phyloP scores from a whole-genome alignment of 2,329 filamentous ascomycete genomes.

The Fusarium heterosporum region DNA sequence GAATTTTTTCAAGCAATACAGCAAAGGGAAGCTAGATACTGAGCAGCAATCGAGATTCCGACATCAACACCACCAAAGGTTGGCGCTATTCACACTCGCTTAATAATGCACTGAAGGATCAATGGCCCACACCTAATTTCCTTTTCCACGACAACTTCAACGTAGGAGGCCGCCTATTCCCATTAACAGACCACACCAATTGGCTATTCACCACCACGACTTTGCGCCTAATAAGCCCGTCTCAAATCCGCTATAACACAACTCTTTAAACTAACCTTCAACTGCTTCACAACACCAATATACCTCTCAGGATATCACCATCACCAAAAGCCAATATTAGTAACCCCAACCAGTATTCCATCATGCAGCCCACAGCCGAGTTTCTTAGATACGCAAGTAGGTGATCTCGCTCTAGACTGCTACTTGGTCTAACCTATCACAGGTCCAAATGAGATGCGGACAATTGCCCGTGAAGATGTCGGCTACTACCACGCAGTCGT shows the following conservation, averaged over 20 bases:
- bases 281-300: not conserved
- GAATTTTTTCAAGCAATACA: too few species aligned
- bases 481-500: slow-evolving; percentile 43
- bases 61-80: too few species aligned
- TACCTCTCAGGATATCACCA: not conserved
- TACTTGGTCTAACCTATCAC: not conserved
- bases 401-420: not conserved
- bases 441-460: slow-evolving; percentile 44
- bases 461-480: slow-evolving; percentile 38
- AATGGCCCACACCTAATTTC: slow-evolving; percentile 8
- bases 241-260: not conserved
- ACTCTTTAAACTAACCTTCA: not conserved
- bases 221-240: not conserved
- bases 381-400: slow-evolving; percentile 38
- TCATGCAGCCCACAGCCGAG: slow-evolving; percentile 19
- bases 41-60: too few species aligned
- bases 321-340: not conserved
- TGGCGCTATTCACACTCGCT: too few species aligned
- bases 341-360: not conserved
- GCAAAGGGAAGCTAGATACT: too few species aligned
- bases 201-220: not conserved
- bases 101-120: not conserved
- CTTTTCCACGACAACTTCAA: slow-evolving; percentile 12
- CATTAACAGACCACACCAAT: not conserved
- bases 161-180: slow-evolving; percentile 34